Conservation (phyloP, 2,329 filamentous ascomycete species). For the Cephalotrichum gorgonifer region DNA sequence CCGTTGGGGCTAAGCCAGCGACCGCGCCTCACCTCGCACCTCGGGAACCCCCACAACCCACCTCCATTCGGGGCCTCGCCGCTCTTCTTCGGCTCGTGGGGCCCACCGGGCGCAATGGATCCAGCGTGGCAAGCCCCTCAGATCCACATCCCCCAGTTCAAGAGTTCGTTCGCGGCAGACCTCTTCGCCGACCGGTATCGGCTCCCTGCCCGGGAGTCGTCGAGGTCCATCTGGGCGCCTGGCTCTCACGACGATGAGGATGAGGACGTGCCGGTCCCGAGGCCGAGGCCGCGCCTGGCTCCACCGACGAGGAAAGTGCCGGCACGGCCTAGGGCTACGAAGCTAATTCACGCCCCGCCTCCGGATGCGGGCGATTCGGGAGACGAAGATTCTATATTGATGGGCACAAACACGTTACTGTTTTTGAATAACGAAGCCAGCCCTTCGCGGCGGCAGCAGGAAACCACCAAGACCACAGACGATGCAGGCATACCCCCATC, state of each 20-base stretch:
- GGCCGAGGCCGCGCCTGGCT: background rate
- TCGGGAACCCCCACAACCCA: background rate
- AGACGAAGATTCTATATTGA: slow-evolving; percentile 6
- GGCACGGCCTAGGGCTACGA: slow-evolving; percentile 6
- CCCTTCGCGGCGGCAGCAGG: background rate
- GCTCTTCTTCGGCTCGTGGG: background rate
- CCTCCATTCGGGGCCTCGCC: slow-evolving; percentile 2
- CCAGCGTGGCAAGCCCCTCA: slow-evolving; percentile 9
- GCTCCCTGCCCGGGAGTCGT: slow-evolving; percentile 17
- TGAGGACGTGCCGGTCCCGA: slow-evolving; percentile 11
- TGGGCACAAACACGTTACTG: background rate
- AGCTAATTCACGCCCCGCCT: slow-evolving; percentile 2
- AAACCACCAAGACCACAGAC: background rate
- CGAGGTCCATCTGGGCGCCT: slow-evolving; percentile 23
- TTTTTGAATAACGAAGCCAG: background rate
- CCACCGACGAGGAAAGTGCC: slow-evolving; percentile 1
- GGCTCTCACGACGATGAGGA: slow-evolving; percentile 12
- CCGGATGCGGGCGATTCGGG: slow-evolving; percentile 3
- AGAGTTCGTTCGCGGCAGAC: slow-evolving; percentile 8
- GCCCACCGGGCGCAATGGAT: slow-evolving; percentile 1
- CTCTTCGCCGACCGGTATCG: slow-evolving; percentile 18
- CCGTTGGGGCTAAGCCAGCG: background rate
- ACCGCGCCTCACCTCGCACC: background rate
- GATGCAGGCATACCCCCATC: background rate
- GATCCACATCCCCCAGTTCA: slow-evolving; percentile 7